Base-by-base conservation (phyloP, 495 filamentous ascomycete species). In the Penicillium herquei region DNA sequence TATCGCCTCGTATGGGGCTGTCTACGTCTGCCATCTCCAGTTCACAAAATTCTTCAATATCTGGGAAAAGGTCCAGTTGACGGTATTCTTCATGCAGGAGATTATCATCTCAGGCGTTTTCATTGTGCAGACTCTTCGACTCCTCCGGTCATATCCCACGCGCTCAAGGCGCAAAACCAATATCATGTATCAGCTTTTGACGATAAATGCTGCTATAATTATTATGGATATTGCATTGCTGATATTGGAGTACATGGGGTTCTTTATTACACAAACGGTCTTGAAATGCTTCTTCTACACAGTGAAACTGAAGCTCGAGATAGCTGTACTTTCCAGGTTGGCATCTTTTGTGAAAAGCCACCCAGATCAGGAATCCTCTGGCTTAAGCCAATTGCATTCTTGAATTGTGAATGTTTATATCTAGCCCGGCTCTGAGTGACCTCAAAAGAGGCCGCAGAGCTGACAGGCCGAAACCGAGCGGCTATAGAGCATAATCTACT, bases 221-320 rank as follows among this genome's bases (percentile, higher is more conserved):
- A 18, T 64, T 16, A 64, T 76, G 66, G 70, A 76, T 47, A 56
- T 73, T 32, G 47, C 58, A 10, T 54, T 73, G 8, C 39, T 81
- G 11, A 52, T 49, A 0, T 18, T 70, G 39, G 71, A 81, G 52
- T 73, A 65, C 51, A 32, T 61, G 6, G 52, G 57, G 21, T 21
- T 67, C 9, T 79, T 70, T 52, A 58, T 69, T n/a, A 52, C 71
- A 6, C 69, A 81, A 49, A 72, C 69, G 3, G 64, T 64, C 11
- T 64, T 71, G 57, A 80, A 80, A 49, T 63, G 61, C 6, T 61
- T 72, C 30, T 63, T 77, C 11, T 81, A 80, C 60, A 75, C 74
- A 43, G 63, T 81, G 55, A 82, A 81, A 56, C 65, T 82, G 14
- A 80, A 78, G 61, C 55, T 76, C 17, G 79, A 80, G 51, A 71